These are phyloP conservation scores for Kazachstania psychrophila DNA, from an alignment of 805 yeast genomes.

Conservation along the genomic window DNA sequence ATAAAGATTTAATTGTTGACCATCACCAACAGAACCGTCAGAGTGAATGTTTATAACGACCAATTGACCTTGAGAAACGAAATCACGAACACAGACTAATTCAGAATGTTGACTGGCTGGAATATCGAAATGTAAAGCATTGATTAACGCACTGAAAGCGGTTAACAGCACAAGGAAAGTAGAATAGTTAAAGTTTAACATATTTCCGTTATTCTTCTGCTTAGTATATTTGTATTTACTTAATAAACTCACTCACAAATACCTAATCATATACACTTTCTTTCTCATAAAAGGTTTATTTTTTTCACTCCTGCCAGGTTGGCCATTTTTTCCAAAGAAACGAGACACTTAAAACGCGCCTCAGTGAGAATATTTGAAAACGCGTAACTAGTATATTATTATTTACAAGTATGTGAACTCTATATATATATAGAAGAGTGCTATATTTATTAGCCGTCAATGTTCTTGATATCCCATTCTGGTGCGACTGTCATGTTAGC, in stretches of 20 bases:
- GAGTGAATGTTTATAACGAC: slow-evolving; percentile 79
- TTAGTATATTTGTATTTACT: too few relatives aligned
- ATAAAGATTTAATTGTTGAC: slow-evolving; percentile 62
- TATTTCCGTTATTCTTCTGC: too few relatives aligned
- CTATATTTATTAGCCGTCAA: not conserved
- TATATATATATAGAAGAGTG: not conserved
- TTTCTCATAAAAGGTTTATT: not conserved
- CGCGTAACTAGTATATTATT: not conserved
- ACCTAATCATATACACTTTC: too few relatives aligned
- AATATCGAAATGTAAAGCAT: slow-evolving; percentile 45
- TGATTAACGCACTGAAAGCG: slow-evolving; percentile 4
- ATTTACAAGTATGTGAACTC: slow-evolving; percentile 1
- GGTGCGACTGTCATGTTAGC: slow-evolving; percentile 10
- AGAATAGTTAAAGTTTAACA: too few relatives aligned
- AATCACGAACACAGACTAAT: slow-evolving; percentile 88
- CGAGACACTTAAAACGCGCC: too few relatives aligned
- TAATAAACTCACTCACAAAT: too few relatives aligned
- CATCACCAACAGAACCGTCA: slow-evolving; percentile 73
- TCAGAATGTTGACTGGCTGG: slow-evolving; percentile 37
- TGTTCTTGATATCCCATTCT: slow-evolving; percentile 15
- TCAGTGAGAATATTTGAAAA: too few relatives aligned
- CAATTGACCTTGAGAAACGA: slow-evolving; percentile 71
- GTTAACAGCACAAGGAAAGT: slow-evolving; percentile 4
- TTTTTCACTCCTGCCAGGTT: slow-evolving; percentile 1
- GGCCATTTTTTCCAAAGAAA: slow-evolving; percentile 1